phyloP scores from a whole-genome alignment of 2,329 filamentous ascomycete genomes.

The Pseudopyrenochaeta lycopersici region DNA sequence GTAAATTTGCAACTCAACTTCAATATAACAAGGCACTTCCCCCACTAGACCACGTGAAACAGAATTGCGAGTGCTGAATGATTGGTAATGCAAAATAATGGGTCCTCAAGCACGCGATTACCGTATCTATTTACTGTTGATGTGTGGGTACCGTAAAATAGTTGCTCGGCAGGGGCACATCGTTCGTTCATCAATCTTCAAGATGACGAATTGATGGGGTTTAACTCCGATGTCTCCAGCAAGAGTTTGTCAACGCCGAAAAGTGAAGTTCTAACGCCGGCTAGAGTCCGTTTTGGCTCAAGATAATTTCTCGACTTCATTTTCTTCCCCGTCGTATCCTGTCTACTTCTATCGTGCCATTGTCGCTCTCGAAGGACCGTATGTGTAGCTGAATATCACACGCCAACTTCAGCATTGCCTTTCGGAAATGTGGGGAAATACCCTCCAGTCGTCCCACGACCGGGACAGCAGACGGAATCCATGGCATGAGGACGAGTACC shows the following conservation, averaged over 20 bases:
- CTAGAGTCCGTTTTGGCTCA: not conserved
- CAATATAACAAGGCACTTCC: not conserved
- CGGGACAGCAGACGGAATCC: slow-evolving; percentile 41
- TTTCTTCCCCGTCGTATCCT: not conserved
- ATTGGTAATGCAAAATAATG: not conserved
- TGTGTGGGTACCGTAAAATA: not conserved
- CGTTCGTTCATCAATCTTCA: slow-evolving; percentile 13
- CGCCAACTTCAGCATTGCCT: not conserved
- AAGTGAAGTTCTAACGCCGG: slow-evolving; percentile 7
- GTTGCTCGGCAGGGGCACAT: slow-evolving; percentile 4
- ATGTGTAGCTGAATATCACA: not conserved
- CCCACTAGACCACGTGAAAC: not conserved
- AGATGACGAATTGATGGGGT: slow-evolving; percentile 19
- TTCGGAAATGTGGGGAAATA: slow-evolving; percentile 33
- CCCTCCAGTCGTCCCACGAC: slow-evolving; percentile 25
- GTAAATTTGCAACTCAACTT: not conserved
- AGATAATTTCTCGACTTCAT: not conserved
- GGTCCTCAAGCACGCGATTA: not conserved
- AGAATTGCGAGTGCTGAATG: not conserved
- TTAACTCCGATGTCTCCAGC: slow-evolving; percentile 26
- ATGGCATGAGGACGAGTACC: slow-evolving; percentile 44
- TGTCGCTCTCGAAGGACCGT: not conserved
- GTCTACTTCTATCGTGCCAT: not conserved
- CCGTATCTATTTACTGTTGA: not conserved
- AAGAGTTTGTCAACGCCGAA: slow-evolving; percentile 14